Evolutionary conservation across 2,329 filamentous ascomycete species (phyloP).

Genomic region (Colletotrichum sp.): DNA sequence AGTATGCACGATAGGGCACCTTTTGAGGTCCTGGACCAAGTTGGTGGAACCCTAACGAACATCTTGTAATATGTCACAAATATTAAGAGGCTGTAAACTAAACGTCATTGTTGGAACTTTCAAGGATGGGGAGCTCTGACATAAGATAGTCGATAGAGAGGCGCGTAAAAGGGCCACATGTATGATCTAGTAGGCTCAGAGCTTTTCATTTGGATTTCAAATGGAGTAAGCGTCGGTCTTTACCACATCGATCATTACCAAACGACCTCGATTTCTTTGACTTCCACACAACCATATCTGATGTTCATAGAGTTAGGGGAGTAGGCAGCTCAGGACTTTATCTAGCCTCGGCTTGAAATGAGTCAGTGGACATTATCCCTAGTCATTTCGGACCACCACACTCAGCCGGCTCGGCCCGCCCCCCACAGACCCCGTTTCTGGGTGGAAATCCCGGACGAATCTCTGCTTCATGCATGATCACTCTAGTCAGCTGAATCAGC

Average conservation of each 20-base stretch:
- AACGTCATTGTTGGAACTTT: too few species aligned
- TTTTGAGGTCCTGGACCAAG: too few species aligned
- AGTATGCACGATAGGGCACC: too few species aligned
- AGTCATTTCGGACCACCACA: background rate
- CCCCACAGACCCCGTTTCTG: background rate
- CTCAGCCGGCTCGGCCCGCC: background rate
- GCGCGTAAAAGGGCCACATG: too few species aligned
- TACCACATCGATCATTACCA: background rate
- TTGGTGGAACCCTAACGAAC: too few species aligned
- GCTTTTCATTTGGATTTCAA: too few species aligned
- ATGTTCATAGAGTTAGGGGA: background rate
- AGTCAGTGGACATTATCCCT: background rate
- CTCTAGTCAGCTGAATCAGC: background rate
- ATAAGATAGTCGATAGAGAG: too few species aligned
- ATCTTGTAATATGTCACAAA: too few species aligned
- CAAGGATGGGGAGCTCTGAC: too few species aligned
- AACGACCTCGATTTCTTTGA: background rate
- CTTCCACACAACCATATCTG: background rate
- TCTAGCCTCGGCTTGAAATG: background rate
- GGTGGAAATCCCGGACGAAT: background rate
- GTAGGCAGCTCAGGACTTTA: background rate
- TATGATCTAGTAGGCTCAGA: too few species aligned
- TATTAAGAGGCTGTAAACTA: too few species aligned
- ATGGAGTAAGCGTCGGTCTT: background rate
- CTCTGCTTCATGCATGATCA: background rate